Conservation (phyloP, 202 grass and related monocot genomes). For the Miscanthus sacchariflorus region DNA sequence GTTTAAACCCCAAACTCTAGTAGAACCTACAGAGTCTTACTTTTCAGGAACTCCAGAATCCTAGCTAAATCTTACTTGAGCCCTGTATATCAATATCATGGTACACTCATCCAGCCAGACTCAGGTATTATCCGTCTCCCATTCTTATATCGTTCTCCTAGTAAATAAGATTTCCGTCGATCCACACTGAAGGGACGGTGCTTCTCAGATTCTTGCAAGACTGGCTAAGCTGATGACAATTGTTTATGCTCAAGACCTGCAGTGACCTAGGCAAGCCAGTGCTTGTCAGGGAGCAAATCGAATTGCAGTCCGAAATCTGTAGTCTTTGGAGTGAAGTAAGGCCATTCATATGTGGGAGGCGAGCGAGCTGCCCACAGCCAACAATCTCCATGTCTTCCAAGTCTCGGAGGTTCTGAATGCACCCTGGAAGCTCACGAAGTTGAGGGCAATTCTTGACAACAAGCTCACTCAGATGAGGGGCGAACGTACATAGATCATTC, state of each 20-base stretch:
- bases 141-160: not conserved
- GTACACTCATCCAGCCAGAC: too few species aligned
- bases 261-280: not conserved
- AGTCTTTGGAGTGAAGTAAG: not conserved
- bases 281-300: not conserved
- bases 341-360: not conserved
- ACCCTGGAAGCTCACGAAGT: conserved; percentile 43
- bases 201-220: not conserved
- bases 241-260: not conserved
- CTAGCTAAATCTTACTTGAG: too few species aligned
- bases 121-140: too few species aligned
- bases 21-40: too few species aligned
- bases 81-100: too few species aligned
- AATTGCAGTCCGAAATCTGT: not conserved
- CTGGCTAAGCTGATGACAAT: not conserved
- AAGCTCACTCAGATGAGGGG: conserved; percentile 44
- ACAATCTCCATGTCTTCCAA: not conserved
- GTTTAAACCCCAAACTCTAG: too few species aligned
- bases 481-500: conserved; percentile 3
- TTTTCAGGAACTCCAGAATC: too few species aligned
- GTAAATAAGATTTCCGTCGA: not conserved
- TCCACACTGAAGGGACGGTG: not conserved
- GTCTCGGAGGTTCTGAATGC: conserved; percentile 22
- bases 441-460: conserved; percentile 49
- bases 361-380: not conserved